phyloP scores from a whole-genome alignment of 2,329 filamentous ascomycete genomes.

The Fusarium secorum region DNA sequence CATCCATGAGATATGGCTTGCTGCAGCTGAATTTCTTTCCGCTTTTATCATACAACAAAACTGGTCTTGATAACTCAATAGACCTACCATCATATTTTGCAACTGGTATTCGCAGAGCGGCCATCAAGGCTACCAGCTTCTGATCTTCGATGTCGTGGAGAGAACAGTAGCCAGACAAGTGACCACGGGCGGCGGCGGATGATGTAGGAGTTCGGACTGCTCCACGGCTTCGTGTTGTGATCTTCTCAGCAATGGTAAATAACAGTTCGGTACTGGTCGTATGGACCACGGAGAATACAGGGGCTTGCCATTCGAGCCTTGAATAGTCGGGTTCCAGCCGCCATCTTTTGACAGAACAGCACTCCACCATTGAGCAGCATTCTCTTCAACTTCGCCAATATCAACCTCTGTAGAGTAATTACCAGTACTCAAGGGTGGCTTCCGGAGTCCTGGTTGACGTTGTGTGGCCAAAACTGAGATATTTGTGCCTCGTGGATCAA shows the following conservation, averaged over 20 bases:
- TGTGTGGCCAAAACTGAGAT: neutral
- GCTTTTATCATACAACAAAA: too few relatives aligned
- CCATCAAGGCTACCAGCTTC: neutral
- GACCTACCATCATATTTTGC: neutral
- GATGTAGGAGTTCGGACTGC: neutral
- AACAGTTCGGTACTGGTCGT: fast-evolving
- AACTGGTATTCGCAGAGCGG: neutral
- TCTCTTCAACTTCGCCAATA: neutral
- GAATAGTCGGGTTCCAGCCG: neutral
- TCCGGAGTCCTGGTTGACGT: fast-evolving
- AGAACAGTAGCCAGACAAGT: neutral
- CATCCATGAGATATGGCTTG: neutral
- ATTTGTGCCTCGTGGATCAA: neutral
- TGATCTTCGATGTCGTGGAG: fast-evolving
- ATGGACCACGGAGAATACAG: too few relatives aligned
- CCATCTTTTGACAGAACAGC: neutral
- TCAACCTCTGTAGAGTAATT: neutral
- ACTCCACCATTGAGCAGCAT: neutral
- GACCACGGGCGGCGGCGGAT: too few relatives aligned
- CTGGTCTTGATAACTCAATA: neutral
- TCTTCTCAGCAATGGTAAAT: neutral
- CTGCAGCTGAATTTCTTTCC: neutral
- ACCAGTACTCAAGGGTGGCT: too few relatives aligned
- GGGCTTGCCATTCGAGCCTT: neutral
- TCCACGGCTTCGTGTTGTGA: neutral